Evolutionary conservation across 2,329 filamentous ascomycete species (phyloP), one percentile per base, ranked within the genome.

Genomic region (Penicillium sp.): DNA sequence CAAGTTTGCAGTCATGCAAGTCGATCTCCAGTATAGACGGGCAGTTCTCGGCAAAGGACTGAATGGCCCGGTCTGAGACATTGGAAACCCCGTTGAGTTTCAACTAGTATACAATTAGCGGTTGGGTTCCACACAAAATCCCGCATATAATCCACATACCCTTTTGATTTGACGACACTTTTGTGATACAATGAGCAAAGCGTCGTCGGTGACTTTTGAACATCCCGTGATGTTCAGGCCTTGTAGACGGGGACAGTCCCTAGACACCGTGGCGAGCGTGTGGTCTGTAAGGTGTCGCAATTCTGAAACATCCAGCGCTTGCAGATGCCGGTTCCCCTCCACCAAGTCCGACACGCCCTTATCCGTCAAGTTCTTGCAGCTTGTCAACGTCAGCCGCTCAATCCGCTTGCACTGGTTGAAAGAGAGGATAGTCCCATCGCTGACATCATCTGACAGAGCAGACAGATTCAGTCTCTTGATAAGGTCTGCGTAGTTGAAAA

Each of bases 21-120:
- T 99, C 94, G 61, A 99, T 96, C 75, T 99, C 94, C 61, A 99
- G 87, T 33, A 99, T 92, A 65, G 96, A 93, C 13, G 88, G 90
- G 73, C 93, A 97, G 75, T 96, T 86, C 45, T 87, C 82, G 6
- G 94, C 93, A 71, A 99, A 96, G 4, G 92, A 90, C 58, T 90
- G 80, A 62, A 97, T 88, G 7, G 92, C 88, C 49, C 83, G 82
- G 71, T 97, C 91, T 39, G 89, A 91, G 35, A 97, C 80, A 75
- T 96, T 89, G n/a, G 78, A 76, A 72, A 94, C 96, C 57, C 93
- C 90, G 75, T 97, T 99, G 61, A 99, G 83, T 84, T 99, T 99
- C 65, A 99, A 83, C 86, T 94, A 67, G 19, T 25, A 39, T 23
- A 13, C 6, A 29, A 17, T 56, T 56, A 56, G 53, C 23, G n/a